Percentiles rank a stretch among this genome's conserved stretches.
phyloP scores from a whole-genome alignment of 2,329 filamentous ascomycete genomes.

The Trichophyton mentagrophytes region DNA sequence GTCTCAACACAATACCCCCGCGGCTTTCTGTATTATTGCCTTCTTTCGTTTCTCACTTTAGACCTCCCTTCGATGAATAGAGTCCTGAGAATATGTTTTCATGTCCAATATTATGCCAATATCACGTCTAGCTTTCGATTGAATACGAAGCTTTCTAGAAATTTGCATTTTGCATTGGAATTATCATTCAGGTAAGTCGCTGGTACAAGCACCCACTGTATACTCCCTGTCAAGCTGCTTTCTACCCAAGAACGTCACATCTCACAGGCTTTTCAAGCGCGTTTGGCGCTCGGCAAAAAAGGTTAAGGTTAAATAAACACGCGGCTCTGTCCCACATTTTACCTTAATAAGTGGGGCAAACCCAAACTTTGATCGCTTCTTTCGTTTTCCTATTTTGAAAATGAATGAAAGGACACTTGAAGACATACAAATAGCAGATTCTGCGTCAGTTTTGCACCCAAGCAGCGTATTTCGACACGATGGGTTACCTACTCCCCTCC shows the following conservation, averaged over 20 bases:
- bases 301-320: not conserved
- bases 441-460: no score
- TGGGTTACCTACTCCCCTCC: no score
- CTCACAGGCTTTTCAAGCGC: not conserved
- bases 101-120: not conserved
- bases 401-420: no score
- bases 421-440: no score
- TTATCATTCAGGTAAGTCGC: no score
- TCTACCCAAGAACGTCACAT: not conserved
- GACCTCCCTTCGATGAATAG: not conserved
- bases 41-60: not conserved
- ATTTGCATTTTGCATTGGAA: no score
- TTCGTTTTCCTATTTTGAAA: not conserved
- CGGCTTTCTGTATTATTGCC: not conserved
- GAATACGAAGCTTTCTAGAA: not conserved
- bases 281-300: not conserved
- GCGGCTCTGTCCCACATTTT: not conserved
- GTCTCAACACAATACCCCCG: not conserved
- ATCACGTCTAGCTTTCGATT: not conserved
- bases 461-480: no score
- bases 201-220: no score
- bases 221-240: no score
- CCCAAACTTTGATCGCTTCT: not conserved
- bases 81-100: not conserved
- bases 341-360: not conserved